Base-by-base conservation (phyloP, 2,329 filamentous ascomycete species). In the Microcera coccophila region DNA sequence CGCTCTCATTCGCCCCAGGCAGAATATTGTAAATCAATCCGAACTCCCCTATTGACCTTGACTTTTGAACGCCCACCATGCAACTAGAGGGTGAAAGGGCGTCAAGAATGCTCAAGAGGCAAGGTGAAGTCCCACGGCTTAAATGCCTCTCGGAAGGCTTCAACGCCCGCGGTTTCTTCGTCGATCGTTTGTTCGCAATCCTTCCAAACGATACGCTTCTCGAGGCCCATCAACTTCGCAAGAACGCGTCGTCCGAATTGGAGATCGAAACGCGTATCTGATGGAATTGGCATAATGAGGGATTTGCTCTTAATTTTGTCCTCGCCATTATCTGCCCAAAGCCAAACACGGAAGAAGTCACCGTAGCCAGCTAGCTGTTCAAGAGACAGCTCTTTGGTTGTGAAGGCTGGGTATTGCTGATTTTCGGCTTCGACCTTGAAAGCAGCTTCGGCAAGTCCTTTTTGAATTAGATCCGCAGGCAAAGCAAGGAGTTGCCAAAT, bases 401-500 rank as follows among this genome's bases (percentile, higher is more conserved):
- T 60, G 38, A 84, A 76, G 28, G 67, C 54, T 1, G 80, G 78
- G 42, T 79, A 76, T 42, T 71, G 64, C 36, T 73, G 61, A 54
- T 95, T 94, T 62, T 95, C 86, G 0, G 89, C 90, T 60, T 95
- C 82, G 2, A 94, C 87, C 40, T 84, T 84, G 69, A 98, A 96
- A 0, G 84, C 91, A 0, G 87, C 88, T 62, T 95, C 89, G 0
- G 95, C 87, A 2, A 95, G 73, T 0, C 87, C 86, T 36, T 81
- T 81, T 16, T 68, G 70, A 38, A 95, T 77, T 34, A 88, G 70
- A 9, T 85, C 75, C 0, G 77, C 71, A 0, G 85, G 79, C 1
- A 94, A 73, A 1, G 93, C 89, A 21, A 97, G 70, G 54, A 94
- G 85, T 66, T 98, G 94, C 93, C 90, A 96, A 60, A 97, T 91